Evolutionary conservation across 2,329 filamentous ascomycete species (phyloP).

Genomic region (Coniochaeta sp.): DNA sequence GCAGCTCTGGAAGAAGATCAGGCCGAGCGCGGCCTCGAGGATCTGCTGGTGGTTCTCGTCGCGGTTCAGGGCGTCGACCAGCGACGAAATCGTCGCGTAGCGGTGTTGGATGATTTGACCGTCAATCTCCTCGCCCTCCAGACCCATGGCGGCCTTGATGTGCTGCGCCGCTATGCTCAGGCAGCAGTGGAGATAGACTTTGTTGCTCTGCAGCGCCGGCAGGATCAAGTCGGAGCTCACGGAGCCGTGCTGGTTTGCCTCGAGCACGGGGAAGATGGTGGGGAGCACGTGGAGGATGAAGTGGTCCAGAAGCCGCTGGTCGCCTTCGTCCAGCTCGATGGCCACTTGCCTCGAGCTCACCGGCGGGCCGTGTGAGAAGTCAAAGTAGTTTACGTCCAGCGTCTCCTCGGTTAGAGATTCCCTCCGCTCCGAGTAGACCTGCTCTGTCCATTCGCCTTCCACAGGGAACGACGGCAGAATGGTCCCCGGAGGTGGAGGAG

Average conservation of each 20-base stretch:
- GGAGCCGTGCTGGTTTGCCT: constrained; percentile 80
- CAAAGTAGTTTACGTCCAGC: constrained; percentile 73
- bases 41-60: constrained; percentile 83
- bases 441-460: constrained; percentile 65
- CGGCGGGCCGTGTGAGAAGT: constrained; percentile 64
- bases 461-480: constrained; percentile 55
- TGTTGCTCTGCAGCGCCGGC: constrained; percentile 83
- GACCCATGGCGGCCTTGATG: constrained; percentile 68
- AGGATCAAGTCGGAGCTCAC: constrained; percentile 77
- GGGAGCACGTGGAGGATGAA: constrained; percentile 85
- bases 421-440: constrained; percentile 59
- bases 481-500: constrained; percentile 64
- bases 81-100: constrained; percentile 76
- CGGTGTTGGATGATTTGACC: constrained; percentile 88
- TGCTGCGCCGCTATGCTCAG: constrained; percentile 90
- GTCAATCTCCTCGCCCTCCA: constrained; percentile 68
- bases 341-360: constrained; percentile 59
- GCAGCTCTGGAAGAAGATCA: constrained; percentile 94
- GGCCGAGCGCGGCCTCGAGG: constrained; percentile 83
- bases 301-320: constrained; percentile 81
- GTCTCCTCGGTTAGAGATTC: constrained; percentile 62
- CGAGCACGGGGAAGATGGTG: constrained; percentile 84
- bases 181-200: constrained; percentile 91
- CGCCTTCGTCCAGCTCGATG: constrained; percentile 79
- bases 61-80: constrained; percentile 73